Evolutionary conservation across 1,284 basidiomycete genomes (phyloP), one percentile per base, ranked within the genome.

Genomic region (Cutaneotrichosporon dermatis): DNA sequence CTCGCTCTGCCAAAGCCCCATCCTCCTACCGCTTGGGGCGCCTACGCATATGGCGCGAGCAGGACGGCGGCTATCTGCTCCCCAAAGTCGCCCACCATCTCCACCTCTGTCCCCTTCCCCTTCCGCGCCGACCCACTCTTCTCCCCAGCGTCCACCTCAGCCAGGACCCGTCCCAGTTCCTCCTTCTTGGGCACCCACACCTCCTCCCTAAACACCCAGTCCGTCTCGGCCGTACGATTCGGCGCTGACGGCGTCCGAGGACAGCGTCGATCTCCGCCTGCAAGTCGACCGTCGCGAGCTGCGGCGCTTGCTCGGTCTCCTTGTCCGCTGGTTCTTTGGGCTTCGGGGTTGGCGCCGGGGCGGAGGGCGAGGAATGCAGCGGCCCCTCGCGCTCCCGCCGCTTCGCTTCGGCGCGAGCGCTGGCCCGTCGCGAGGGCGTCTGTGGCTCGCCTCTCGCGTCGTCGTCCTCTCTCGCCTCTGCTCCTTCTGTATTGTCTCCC

Each of bases 311-410:
- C 44, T 8, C 44, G 16, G 5, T 16, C 42, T 25, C 12, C 37
- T 51, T 52, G 48, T 54, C 50, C 13, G 36, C 54, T 55, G 50
- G 53, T 54, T 54, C 42, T 44, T 65, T 48, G 12, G 8, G 44
- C 36, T 6, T 25, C 33, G 12, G 9, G 8, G 33, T 2, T 2
- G 11, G 44, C 43, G 10, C 71, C 70, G 10, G 73, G 73, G 13
- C 73, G 61, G 4, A 75, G 56, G n/a, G 72, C 69, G n/a, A 76
- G 62, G 65, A 76, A 76, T 4, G 73, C 67, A 4, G 45, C 59
- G 0, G 53, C 43, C 66, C 65, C 41, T 69, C 70, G 8, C 43
- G 37, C 41, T 67, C 66, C 0, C 36, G 35, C 13, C 35, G 33
- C 15, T 46, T 45, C 34, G 40, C 25, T 4, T 11, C 36, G 11